Conservation (phyloP, 331 rosid species). For the Acacia pycnantha region DNA sequence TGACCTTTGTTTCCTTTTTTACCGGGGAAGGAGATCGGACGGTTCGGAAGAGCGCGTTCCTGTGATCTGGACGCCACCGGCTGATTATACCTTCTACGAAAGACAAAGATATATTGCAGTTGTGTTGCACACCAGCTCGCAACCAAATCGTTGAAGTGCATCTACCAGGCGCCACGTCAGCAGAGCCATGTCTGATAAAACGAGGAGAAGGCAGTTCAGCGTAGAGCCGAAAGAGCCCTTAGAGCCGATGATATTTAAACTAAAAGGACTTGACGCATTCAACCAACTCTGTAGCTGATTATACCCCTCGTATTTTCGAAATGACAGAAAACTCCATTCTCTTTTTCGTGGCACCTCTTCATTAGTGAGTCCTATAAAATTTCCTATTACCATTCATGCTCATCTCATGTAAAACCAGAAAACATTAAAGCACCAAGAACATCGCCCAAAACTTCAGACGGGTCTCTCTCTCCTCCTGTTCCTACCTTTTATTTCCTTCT, state of each 20-base stretch:
- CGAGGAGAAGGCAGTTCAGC: constrained; percentile 24
- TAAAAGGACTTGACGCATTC: background rate
- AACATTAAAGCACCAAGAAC: constrained; percentile 14
- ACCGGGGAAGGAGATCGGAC: constrained; percentile 25
- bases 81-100: constrained; percentile 22
- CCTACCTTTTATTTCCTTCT: background rate
- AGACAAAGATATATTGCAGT: constrained; percentile 28
- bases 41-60: constrained; percentile 3
- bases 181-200: background rate
- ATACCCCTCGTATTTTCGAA: background rate
- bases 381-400: background rate
- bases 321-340: constrained; percentile 17
- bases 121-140: constrained; percentile 40
- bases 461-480: background rate
- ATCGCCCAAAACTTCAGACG: background rate
- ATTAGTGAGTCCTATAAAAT: background rate
- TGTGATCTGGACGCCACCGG: constrained; percentile 26
- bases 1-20: constrained; percentile 11
- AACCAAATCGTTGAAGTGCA: constrained; percentile 3
- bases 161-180: constrained; percentile 29
- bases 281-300: constrained; percentile 23
- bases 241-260: background rate
- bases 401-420: constrained; percentile 25
- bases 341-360: constrained; percentile 20
- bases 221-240: constrained; percentile 19